Conservation (phyloP, 1,139 yeast genomes). For the Lodderomyces metapsilosis region DNA sequence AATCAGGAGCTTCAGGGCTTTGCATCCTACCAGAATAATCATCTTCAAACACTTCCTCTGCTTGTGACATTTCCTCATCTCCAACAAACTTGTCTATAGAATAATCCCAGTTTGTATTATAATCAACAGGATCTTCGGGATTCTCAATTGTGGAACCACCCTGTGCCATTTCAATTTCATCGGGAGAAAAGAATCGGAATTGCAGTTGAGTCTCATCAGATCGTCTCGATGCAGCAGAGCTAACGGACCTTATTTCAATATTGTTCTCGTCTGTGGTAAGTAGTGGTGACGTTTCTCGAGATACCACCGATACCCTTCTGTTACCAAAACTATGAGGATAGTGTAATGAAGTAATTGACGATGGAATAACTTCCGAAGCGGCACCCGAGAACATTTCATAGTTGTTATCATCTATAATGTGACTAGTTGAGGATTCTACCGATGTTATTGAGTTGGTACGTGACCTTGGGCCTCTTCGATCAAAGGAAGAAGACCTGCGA, state of each 20-base stretch:
- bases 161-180: conserved; percentile 81
- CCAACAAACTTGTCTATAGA: conserved; percentile 48
- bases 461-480: conserved; percentile 23
- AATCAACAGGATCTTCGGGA: conserved; percentile 52
- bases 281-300: conserved; percentile 41
- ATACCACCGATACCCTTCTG: conserved; percentile 24
- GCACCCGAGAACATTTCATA: conserved; percentile 89
- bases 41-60: conserved; percentile 9
- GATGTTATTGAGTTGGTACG: conserved; percentile 46
- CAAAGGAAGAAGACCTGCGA: conserved; percentile 29
- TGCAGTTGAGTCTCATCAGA: conserved; percentile 38
- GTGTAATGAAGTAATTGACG: conserved; percentile 86
- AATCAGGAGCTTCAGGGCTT: conserved; percentile 23
- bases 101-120: conserved; percentile 70
- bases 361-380: conserved; percentile 83
- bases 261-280: conserved; percentile 26
- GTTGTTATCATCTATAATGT: conserved; percentile 46
- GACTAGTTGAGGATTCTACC: conserved; percentile 28
- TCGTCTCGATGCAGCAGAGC: conserved; percentile 27
- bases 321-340: conserved; percentile 56
- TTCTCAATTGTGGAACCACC: conserved; percentile 81
- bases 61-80: conserved; percentile 19
- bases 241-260: conserved; percentile 26
- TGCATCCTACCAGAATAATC: conserved; percentile 10
- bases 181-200: conserved; percentile 78